A percentile compares a stretch with the other conserved stretches of the same genome.
Conservation (phyloP, 1,284 basidiomycete genomes). For the Irpex sp. region DNA sequence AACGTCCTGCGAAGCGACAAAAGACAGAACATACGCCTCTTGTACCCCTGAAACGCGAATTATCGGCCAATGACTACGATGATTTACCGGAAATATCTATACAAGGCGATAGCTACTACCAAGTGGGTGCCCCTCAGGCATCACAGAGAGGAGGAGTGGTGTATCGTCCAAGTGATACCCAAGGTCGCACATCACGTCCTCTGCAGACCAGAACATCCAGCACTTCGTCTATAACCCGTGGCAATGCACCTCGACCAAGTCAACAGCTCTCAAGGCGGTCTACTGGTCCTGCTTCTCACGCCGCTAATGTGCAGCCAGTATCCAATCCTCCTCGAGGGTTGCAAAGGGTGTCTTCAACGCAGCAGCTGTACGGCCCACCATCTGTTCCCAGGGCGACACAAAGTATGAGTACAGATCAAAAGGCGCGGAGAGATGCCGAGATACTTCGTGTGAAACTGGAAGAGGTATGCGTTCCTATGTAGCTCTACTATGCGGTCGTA, state of each 20-base stretch:
- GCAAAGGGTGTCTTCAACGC: background rate
- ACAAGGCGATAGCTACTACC: constrained; percentile 4
- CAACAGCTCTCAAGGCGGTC: background rate
- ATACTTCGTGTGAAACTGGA: constrained; percentile 1
- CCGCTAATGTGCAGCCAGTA: background rate
- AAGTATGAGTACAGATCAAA: background rate
- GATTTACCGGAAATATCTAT: constrained; percentile 56
- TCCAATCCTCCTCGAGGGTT: background rate
- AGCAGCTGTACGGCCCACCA: background rate
- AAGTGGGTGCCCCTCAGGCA: background rate
- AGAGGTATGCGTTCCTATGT: constrained; percentile 9
- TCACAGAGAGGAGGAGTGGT: background rate
- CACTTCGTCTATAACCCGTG: background rate
- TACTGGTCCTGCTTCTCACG: background rate
- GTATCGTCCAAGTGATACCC: background rate
- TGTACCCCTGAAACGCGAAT: constrained; percentile 10
- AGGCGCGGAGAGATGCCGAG: constrained; percentile 5
- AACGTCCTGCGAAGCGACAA: constrained; percentile 52
- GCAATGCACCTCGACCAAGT: background rate
- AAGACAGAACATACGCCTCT: constrained; percentile 35
- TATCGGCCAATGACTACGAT: constrained; percentile 36
- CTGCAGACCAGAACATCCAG: background rate
- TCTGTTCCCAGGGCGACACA: background rate
- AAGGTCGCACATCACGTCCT: background rate
- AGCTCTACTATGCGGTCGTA: background rate